Base-by-base conservation (phyloP, 192 early-diverging fungal species). In the Rhizophlyctis rosea region DNA sequence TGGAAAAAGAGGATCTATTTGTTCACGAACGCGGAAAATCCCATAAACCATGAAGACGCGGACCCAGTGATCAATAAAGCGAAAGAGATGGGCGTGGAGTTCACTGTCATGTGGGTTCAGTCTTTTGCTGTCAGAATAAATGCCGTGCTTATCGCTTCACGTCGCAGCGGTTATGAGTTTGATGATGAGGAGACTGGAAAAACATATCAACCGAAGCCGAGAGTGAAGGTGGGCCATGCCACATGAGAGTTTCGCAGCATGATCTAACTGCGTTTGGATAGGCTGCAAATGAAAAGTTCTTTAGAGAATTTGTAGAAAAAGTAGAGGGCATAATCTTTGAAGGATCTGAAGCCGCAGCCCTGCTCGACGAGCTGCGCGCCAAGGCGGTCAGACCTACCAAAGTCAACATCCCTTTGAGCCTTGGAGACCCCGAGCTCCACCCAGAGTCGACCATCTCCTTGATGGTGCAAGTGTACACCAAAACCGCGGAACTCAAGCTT, bases 1-100 rank as follows among this genome's bases (percentile, higher is more conserved):
- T 91, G 78, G 49, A 62, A 59, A n/a, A 90, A 90, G 71, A 80
- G 69, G 33, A 80, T 91, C 7, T 78, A 77, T 53, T 54, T 91
- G 5, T 74, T 90, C 34, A 88, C 89, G 1, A 83, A 89, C 65
- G 84, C 73, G 4, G 71, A 67, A 28, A 65, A 62, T 14, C 58
- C 64, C 35, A 78, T 88, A 44, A 77, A 85, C 63, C 55, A 58
- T 11, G 69, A 70, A 5, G 83, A 76, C 29, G 24, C 63, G 16
- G 71, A 79, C 3, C 64, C 65, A 25, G 70, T 77, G 47, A 34
- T 67, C 1, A 49, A 25, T 11, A 59, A 73, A 47, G 65, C 67
- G 24, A 64, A 62, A 35, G 53, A 56, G 11, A 47, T 68, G 59
- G 71, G 47, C 1, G 64, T 78, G 5, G 35, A n/a, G 13, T 58